Conservation (phyloP, 225 moss, liverwort and hornwort species). For the Sphagnum tenellum region DNA sequence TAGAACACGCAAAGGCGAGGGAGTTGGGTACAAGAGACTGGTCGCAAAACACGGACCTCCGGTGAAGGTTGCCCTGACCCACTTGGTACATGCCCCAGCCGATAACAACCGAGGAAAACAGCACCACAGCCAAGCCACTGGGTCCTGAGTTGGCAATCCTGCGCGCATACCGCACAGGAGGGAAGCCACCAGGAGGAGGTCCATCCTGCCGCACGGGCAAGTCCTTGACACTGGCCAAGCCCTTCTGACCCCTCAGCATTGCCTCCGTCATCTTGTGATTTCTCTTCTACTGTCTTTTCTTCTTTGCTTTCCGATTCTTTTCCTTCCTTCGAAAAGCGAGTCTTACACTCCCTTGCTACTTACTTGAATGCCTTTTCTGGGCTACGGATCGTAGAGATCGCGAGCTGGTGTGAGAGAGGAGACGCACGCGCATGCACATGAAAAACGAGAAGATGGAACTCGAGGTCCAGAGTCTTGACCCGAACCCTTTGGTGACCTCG, state of each 20-base stretch:
- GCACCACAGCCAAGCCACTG: constrained; percentile 61
- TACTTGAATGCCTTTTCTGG: too few species aligned
- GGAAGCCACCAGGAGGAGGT: constrained; percentile 90
- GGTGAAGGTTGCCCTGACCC: constrained; percentile 83
- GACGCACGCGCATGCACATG: too few species aligned
- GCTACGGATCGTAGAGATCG: too few species aligned
- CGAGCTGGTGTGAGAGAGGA: too few species aligned
- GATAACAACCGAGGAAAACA: constrained; percentile 67
- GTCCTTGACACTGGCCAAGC: constrained; percentile 84
- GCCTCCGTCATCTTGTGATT: constrained; percentile 67
- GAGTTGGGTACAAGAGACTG: too few species aligned
- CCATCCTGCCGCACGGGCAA: constrained; percentile 92
- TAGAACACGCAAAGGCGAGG: too few species aligned
- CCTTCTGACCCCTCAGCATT: constrained; percentile 63
- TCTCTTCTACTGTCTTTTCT: background rate
- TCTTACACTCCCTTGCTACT: too few species aligned
- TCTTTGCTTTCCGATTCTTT: too few species aligned
- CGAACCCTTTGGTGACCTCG: too few species aligned
- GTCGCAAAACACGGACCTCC: constrained; percentile 35
- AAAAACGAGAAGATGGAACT: too few species aligned
- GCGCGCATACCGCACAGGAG: constrained; percentile 85
- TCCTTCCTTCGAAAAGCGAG: too few species aligned
- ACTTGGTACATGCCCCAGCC: constrained; percentile 91
- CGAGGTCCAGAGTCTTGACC: too few species aligned
- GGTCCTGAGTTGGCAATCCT: constrained; percentile 77